Conservation (phyloP, 2,329 filamentous ascomycete species). For the Dothideomycetidae sp. region DNA sequence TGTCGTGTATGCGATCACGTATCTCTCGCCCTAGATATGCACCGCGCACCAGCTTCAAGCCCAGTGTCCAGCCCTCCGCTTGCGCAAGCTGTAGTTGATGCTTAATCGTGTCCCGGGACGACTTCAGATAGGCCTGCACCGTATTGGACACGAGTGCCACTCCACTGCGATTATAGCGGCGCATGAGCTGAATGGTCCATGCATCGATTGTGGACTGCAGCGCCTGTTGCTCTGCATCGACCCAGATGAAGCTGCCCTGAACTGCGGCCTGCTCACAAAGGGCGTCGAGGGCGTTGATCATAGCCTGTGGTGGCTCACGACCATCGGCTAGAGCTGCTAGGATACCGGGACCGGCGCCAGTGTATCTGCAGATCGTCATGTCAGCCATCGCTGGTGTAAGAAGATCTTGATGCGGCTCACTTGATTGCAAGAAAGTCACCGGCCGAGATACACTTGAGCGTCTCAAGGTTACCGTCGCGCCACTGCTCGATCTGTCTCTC, state of each 20-base stretch:
- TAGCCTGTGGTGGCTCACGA: conserved; percentile 26
- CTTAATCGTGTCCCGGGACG: conserved; percentile 31
- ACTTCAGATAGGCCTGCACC: conserved; percentile 40
- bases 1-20: conserved; percentile 17
- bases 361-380: conserved; percentile 24
- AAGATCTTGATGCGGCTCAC: conserved; percentile 18
- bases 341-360: conserved; percentile 33
- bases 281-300: conserved; percentile 29
- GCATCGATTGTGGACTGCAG: conserved; percentile 38
- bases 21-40: conserved; percentile 38
- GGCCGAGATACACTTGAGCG: conserved; percentile 37
- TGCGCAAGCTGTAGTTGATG: conserved; percentile 33
- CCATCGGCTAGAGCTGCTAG: conserved; percentile 28
- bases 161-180: conserved; percentile 34
- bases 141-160: conserved; percentile 35
- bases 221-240: conserved; percentile 41
- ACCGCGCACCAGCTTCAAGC: conserved; percentile 39
- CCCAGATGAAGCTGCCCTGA: conserved; percentile 32
- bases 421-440: conserved; percentile 40
- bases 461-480: conserved; percentile 39
- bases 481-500: conserved; percentile 30
- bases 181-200: conserved; percentile 41
- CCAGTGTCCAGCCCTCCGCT: conserved; percentile 35
- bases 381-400: neutral
- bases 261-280: conserved; percentile 31